These are phyloP conservation scores for Wickerhamomyces chaumierensis DNA, from an alignment of 805 yeast genomes.

Conservation along the genomic window DNA sequence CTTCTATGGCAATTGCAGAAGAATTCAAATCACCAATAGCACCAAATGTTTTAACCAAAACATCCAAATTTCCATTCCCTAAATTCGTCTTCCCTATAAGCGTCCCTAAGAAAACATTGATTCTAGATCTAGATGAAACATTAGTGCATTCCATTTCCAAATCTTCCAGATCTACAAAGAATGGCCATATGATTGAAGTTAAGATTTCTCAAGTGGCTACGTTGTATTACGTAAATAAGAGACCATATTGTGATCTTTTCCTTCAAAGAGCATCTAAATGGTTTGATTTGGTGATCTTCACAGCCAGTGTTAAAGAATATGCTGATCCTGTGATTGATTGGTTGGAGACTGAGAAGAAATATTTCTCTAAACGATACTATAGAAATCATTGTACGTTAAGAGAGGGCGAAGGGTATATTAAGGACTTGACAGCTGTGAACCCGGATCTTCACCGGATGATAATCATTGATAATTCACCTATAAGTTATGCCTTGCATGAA, in stretches of 20 bases:
- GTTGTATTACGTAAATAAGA: slow-evolving; percentile 78
- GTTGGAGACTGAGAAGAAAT: slow-evolving; percentile 56
- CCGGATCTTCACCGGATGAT: slow-evolving; percentile 55
- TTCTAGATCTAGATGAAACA: slow-evolving; percentile 89
- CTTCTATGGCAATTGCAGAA: not conserved
- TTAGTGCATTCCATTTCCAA: slow-evolving; percentile 83
- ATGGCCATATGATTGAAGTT: slow-evolving; percentile 74
- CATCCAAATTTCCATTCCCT: slow-evolving; percentile 20
- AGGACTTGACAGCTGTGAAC: slow-evolving; percentile 44
- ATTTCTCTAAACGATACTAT: slow-evolving; percentile 54
- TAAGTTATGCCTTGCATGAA: slow-evolving; percentile 73
- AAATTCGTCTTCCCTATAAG: slow-evolving; percentile 31
- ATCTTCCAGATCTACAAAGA: slow-evolving; percentile 25
- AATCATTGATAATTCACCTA: slow-evolving; percentile 87
- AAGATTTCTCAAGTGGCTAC: slow-evolving; percentile 59
- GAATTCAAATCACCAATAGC: slow-evolving; percentile 14
- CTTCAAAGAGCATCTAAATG: slow-evolving; percentile 68
- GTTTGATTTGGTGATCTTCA: slow-evolving; percentile 85
- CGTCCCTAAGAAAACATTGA: slow-evolving; percentile 55
- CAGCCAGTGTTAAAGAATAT: slow-evolving; percentile 89
- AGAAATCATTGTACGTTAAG: slow-evolving; percentile 69
- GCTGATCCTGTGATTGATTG: slow-evolving; percentile 96
- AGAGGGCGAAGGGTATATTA: slow-evolving; percentile 78
- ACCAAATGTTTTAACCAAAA: slow-evolving; percentile 6
- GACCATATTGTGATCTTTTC: slow-evolving; percentile 87